phyloP scores from a whole-genome alignment of 306 rosid genomes.

The Cicer judaicum region DNA sequence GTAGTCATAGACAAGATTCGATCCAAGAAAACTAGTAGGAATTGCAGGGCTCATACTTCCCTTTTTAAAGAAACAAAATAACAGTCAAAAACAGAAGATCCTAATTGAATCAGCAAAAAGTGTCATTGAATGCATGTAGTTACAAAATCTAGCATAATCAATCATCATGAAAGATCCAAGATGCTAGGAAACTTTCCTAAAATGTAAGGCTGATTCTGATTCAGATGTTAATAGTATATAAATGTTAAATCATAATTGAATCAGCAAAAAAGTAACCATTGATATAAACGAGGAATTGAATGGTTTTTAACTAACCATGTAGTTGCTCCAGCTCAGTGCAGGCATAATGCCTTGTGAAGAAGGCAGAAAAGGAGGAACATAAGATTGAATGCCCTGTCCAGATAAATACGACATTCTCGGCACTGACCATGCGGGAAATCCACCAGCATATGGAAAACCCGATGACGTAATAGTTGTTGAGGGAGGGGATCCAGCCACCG shows the following conservation, averaged over 20 bases:
- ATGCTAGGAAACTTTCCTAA: conserved; percentile 28
- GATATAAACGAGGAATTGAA: not conserved
- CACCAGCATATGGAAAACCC: conserved; percentile 69
- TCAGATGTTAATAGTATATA: conserved; percentile 17
- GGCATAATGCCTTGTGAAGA: conserved; percentile 76
- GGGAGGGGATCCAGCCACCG: conserved; percentile 58
- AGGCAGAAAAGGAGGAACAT: conserved; percentile 71
- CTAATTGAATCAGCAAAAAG: conserved; percentile 20
- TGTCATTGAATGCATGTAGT: not conserved
- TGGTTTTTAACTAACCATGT: conserved; percentile 66
- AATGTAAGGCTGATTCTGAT: conserved; percentile 12
- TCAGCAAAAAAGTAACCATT: not conserved
- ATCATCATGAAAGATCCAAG: conserved; percentile 5
- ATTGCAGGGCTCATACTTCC: conserved; percentile 67
- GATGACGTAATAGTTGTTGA: conserved; percentile 65
- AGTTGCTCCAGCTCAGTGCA: conserved; percentile 77
- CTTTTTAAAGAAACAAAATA: conserved; percentile 50
- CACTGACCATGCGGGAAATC: conserved; percentile 69
- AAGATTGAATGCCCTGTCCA: conserved; percentile 68
- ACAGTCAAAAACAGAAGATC: conserved; percentile 29
- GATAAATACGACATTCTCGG: conserved; percentile 76
- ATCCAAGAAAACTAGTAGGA: conserved; percentile 61
- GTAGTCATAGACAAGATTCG: conserved; percentile 60
- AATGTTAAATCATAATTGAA: not conserved
- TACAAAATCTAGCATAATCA: not conserved